phyloP scores from a whole-genome alignment of 179 eudicot genomes.

The Corrigiola litoralis region DNA sequence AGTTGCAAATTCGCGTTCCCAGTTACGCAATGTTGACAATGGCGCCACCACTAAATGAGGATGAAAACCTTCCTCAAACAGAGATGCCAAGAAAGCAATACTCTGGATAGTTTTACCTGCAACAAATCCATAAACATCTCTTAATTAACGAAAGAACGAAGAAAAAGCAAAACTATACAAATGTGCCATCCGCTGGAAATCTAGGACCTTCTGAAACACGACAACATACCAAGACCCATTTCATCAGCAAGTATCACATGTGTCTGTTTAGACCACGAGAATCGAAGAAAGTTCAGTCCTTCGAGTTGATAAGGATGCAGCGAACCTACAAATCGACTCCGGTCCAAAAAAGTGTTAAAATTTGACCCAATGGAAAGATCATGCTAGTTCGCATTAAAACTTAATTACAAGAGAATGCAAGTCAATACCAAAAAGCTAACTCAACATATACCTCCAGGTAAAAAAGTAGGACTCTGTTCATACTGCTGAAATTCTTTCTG shows the following conservation, averaged over 20 bases:
- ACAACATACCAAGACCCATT: constrained; percentile 89
- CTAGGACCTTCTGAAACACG: background rate
- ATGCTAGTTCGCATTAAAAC: background rate
- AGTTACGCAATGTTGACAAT: constrained; percentile 89
- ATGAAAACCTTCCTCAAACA: constrained; percentile 52
- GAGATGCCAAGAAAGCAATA: constrained; percentile 92
- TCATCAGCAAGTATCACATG: constrained; percentile 99
- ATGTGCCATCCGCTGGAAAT: background rate
- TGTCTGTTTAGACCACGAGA: constrained; percentile 90
- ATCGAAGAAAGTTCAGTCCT: constrained; percentile 94
- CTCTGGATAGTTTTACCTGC: constrained; percentile 98
- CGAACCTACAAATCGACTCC: constrained; percentile 71
- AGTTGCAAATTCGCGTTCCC: constrained; percentile 98
- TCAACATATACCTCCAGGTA: constrained; percentile 52
- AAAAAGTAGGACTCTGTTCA: constrained; percentile 82
- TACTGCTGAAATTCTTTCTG: constrained; percentile 82
- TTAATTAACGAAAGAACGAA: background rate
- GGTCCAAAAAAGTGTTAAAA: constrained; percentile 11
- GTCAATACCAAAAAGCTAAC: background rate
- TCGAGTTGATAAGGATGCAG: constrained; percentile 98
- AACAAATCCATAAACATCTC: constrained; percentile 15
- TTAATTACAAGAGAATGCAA: background rate
- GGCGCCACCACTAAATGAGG: constrained; percentile 97
- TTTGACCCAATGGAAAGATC: background rate
- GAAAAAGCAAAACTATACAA: background rate